Percentiles rank a stretch among this genome's conserved stretches.
Conservation (phyloP, 1,139 yeast species). For the Yamadazyma friedrichii region DNA sequence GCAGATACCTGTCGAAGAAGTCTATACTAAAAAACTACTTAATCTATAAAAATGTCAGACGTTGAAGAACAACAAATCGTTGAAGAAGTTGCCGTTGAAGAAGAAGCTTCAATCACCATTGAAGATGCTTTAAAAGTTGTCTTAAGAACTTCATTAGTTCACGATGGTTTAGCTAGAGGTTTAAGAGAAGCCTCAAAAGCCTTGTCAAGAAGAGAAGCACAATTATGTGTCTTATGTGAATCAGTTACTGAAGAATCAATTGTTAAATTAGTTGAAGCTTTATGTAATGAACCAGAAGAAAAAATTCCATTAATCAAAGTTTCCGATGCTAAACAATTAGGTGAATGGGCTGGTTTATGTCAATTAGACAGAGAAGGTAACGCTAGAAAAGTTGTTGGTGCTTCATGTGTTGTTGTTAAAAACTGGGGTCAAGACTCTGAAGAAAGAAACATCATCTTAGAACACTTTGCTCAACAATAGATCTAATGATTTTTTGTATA, state of each 20-base stretch:
- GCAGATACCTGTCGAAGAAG: slow-evolving; percentile 91
- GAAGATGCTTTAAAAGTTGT: slow-evolving; percentile 99
- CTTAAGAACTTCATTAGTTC: slow-evolving; percentile 95
- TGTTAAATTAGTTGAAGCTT: slow-evolving; percentile 97
- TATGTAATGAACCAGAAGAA: slow-evolving; percentile 96
- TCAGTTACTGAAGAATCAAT: slow-evolving; percentile 98
- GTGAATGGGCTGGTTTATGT: slow-evolving; percentile 99
- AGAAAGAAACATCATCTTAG: slow-evolving; percentile 95
- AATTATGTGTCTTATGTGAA: slow-evolving; percentile 96
- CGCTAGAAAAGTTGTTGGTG: slow-evolving; percentile 99
- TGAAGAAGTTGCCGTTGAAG: slow-evolving; percentile 82
- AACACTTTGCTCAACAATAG: slow-evolving; percentile 92
- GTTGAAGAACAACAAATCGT: slow-evolving; percentile 82
- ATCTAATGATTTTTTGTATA: slow-evolving; percentile 13
- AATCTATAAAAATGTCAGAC: slow-evolving; percentile 67
- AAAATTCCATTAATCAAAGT: slow-evolving; percentile 98
- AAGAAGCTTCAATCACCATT: slow-evolving; percentile 85
- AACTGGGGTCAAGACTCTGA: slow-evolving; percentile 99
- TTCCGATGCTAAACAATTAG: slow-evolving; percentile 98
- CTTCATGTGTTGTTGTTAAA: slow-evolving; percentile 98
- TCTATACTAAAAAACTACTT: slow-evolving; percentile 33
- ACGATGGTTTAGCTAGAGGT: slow-evolving; percentile 99
- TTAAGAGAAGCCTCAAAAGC: slow-evolving; percentile 99
- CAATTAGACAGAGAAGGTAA: slow-evolving; percentile 99
- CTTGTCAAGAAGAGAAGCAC: slow-evolving; percentile 95